Evolutionary conservation across 2,329 filamentous ascomycete genomes (phyloP), one percentile per base, ranked within the genome.

Genomic region (Alternaria ethzedia): DNA sequence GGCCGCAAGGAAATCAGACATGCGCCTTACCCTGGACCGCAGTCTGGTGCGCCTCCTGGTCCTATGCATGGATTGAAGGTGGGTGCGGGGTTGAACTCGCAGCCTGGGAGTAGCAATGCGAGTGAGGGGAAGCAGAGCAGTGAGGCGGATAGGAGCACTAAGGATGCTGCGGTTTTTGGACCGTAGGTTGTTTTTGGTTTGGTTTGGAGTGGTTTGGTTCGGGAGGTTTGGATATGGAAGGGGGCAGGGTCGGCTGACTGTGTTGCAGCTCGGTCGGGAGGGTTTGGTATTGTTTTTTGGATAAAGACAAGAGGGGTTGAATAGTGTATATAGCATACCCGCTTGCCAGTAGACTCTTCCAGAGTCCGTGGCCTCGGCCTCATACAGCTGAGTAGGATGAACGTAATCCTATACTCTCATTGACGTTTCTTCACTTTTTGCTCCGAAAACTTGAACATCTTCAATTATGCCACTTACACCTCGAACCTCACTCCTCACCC

Each of bases 1-100:
- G 94, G 94, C n/a, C 89, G 88, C 74, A 95, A 93, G 80, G 84
- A 87, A 64, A 85, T 85, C 64, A 75, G 74, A 45, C 73, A 73
- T 21, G 51, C 65, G 8, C 72, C 72, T 3, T 63, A 66, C 17
- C 68, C 67, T 26, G 69, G 70, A 10, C 67, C 67, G 1, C 69
- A 68, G 3, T 64, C 68, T 54, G 65, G 62, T 10, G 54, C 62
- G 2, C 56, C 62, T 5, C 65, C 62, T 4, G 47, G 51, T 25
- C 56, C 62, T 7, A 46, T 59, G 13, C 63, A 67, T 32, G 59
- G 62, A 3, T 43, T 67, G 23, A 46, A n/a, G 21, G 52, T 57
- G 3, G 54, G 52, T 12, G 64, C 66, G 12, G 65, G 66, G 2
- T 26, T 64, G 9, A 51, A 56, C 1, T 63, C 66, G 0, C 63